These are phyloP conservation scores for Trametes versicolor DNA, from an alignment of 1,284 basidiomycete genomes.

Conservation along the genomic window DNA sequence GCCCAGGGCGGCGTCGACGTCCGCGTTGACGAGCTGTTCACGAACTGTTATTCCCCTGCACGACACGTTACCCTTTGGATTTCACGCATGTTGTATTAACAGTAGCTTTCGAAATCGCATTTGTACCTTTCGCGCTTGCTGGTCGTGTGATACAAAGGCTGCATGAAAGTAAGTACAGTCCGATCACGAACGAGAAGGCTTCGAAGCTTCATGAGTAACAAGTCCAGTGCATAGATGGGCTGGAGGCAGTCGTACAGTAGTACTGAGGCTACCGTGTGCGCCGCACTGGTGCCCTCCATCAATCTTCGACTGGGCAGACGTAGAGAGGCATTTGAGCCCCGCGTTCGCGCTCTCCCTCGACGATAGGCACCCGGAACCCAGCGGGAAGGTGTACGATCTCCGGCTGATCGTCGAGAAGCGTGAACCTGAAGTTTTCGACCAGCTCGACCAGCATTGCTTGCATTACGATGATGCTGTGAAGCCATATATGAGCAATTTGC, in stretches of 20 bases:
- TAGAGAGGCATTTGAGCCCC: background rate
- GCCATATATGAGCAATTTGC: background rate
- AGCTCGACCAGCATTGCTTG: conserved; percentile 38
- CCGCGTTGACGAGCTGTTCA: background rate
- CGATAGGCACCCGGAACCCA: background rate
- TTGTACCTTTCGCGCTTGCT: background rate
- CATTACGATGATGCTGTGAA: conserved; percentile 42
- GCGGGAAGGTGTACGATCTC: background rate
- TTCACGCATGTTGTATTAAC: conserved; percentile 5
- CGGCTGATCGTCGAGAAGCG: conserved; percentile 33
- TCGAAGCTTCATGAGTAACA: no score
- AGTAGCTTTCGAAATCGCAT: background rate
- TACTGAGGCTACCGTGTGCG: no score
- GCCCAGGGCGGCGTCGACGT: background rate
- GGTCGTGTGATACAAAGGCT: no score
- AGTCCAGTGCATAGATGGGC: no score
- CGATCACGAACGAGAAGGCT: no score
- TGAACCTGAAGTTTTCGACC: conserved; percentile 40
- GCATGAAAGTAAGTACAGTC: no score
- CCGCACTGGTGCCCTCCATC: background rate
- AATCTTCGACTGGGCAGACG: no score
- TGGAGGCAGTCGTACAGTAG: no score
- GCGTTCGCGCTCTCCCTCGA: background rate
- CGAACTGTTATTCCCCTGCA: background rate
- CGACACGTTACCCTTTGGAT: background rate